Conservation (phyloP, 116 monocot genomes). For the Dioscorea cayenensis region DNA sequence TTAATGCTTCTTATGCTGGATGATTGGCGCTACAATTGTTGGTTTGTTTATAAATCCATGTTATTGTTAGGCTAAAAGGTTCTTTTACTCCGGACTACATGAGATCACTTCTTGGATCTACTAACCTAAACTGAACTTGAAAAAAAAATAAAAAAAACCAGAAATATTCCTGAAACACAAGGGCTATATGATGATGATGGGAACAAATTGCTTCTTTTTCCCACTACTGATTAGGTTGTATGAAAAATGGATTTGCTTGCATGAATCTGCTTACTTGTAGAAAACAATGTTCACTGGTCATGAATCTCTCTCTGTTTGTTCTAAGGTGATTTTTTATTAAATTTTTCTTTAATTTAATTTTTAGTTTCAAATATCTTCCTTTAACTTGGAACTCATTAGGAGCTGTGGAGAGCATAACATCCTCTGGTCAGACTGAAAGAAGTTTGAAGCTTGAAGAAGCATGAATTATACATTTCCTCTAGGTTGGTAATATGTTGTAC, state of each 20-base stretch:
- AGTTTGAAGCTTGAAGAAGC: too few species aligned
- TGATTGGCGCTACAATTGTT: not conserved
- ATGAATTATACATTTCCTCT: too few species aligned
- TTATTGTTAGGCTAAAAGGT: not conserved
- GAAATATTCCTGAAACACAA: constrained; percentile 76
- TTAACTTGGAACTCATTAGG: too few species aligned
- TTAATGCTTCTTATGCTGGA: not conserved
- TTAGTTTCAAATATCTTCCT: too few species aligned
- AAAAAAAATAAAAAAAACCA: not conserved
- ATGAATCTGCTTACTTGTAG: constrained; percentile 1
- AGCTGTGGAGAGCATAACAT: too few species aligned
- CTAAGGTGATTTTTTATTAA: too few species aligned
- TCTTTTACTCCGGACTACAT: not conserved
- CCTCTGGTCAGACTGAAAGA: too few species aligned
- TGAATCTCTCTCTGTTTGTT: too few species aligned
- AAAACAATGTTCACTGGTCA: too few species aligned
- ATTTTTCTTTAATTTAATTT: too few species aligned
- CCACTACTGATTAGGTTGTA: constrained; percentile 89
- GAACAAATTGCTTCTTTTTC: constrained; percentile 84
- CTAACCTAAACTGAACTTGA: not conserved
- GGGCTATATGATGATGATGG: constrained; percentile 92
- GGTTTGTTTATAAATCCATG: not conserved
- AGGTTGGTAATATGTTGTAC: too few species aligned
- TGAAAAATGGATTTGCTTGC: not conserved
- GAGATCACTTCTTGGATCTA: not conserved